Conservation (phyloP, 306 rosid genomes). For the Ceratonia siliqua region DNA sequence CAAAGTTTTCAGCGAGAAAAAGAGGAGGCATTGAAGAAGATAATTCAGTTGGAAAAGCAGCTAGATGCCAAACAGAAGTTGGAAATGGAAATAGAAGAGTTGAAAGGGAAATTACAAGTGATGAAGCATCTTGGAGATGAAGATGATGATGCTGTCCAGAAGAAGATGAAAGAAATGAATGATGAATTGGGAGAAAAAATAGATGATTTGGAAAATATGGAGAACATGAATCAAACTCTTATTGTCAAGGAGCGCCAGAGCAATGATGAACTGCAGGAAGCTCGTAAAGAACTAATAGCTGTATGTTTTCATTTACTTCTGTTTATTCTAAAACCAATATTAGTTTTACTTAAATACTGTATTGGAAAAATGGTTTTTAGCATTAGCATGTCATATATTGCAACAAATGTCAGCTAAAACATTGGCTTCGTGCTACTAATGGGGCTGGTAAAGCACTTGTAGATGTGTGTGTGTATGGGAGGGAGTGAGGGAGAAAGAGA, state of each 20-base stretch:
- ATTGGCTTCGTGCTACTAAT: neutral
- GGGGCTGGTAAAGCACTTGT: neutral
- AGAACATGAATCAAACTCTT: constrained; percentile 57
- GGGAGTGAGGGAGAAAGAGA: neutral
- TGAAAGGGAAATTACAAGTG: constrained; percentile 89
- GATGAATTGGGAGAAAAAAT: constrained; percentile 56
- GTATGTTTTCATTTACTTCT: constrained; percentile 41
- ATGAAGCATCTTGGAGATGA: constrained; percentile 92
- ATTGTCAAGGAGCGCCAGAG: constrained; percentile 81
- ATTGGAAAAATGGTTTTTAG: neutral
- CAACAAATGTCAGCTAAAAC: neutral
- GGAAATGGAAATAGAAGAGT: constrained; percentile 92
- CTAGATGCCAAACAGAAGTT: constrained; percentile 89
- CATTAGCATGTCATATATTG: neutral
- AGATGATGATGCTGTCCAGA: constrained; percentile 81
- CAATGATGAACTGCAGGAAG: constrained; percentile 90
- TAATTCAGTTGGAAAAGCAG: constrained; percentile 80
- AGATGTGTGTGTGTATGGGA: neutral
- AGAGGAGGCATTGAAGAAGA: constrained; percentile 77
- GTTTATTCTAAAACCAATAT: neutral
- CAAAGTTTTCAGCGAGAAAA: constrained; percentile 72
- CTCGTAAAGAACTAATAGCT: constrained; percentile 70
- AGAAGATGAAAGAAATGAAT: constrained; percentile 79
- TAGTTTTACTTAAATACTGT: neutral
- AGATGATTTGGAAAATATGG: constrained; percentile 57